Evolutionary conservation across 1,284 basidiomycete genomes (phyloP).

Genomic region (Ganoderma sp.): DNA sequence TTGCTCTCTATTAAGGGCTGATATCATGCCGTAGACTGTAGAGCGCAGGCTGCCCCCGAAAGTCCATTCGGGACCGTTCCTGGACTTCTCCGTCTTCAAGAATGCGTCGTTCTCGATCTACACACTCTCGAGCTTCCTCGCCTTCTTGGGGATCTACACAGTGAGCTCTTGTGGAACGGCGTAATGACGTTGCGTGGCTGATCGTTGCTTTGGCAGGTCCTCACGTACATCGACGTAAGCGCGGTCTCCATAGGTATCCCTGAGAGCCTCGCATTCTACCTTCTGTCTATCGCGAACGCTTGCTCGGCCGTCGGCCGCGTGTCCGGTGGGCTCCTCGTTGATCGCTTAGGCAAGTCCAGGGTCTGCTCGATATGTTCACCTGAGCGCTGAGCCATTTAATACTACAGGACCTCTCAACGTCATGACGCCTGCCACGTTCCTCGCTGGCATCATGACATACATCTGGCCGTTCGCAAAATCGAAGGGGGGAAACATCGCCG

Average conservation of each 20-base stretch:
- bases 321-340: constrained; percentile 46
- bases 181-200: neutral
- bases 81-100: constrained; percentile 58
- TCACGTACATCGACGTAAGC: constrained; percentile 56
- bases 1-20: constrained; percentile 27
- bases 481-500: constrained; percentile 47
- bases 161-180: constrained; percentile 24
- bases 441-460: constrained; percentile 58
- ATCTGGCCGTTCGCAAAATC: constrained; percentile 61
- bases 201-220: constrained; percentile 39
- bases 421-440: constrained; percentile 57
- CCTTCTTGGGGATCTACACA: constrained; percentile 68
- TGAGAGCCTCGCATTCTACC: constrained; percentile 49
- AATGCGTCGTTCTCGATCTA: constrained; percentile 51
- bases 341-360: constrained; percentile 43
- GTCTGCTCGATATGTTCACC: neutral
- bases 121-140: constrained; percentile 48
- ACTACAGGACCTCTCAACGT: constrained; percentile 56
- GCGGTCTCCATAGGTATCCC: constrained; percentile 46
- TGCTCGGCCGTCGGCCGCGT: constrained; percentile 51
- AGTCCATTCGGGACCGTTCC: constrained; percentile 53
- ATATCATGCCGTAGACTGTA: constrained; percentile 45
- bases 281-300: constrained; percentile 54
- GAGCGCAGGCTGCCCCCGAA: constrained; percentile 58
- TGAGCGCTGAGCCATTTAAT: neutral